Evolutionary conservation across 2,329 filamentous ascomycete species (phyloP), one percentile per base, ranked within the genome.

Genomic region (Teratosphaeria epicoccoides): DNA sequence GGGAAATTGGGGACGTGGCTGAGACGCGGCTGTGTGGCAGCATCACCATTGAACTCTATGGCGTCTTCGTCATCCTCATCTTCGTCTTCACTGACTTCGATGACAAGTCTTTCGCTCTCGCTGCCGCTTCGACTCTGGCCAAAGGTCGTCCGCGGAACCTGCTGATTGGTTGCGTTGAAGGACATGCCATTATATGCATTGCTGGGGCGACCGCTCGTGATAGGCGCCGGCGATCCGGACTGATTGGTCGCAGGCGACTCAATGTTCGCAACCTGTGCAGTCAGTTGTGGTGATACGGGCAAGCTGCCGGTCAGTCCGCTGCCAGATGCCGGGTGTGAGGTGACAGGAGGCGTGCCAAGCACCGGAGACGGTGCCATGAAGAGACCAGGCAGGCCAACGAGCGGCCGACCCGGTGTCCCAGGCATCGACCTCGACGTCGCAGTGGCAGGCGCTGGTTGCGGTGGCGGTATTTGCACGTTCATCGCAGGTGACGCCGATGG

Each of bases 21-120:
- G n/a, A 22, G 24, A 11, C 43, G 43, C 11, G 6, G 20, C 9
- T 46, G 11, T 46, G 33, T 40, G n/a, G 33, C 33, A 40, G 20
- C 22, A 46, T 24, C 12, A 12, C 24, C 22, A 17, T 46, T 22
- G 6, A 24, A 9, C n/a, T 46, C 43, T 22, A 46, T 46, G 44
- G 17, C 44, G 11, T 46, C 33, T 40, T 40, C n/a, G 14, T 40
- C 33, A 9, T 57, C 57, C 9, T 61, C 61, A 17, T 64, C 73
- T 52, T 84, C 82, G 57, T 84, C 81, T 24, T 95, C 90, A 63
- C 88, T 95, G 37, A 94, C 84, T 57, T 94, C 81, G 59, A 95
- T 95, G 37, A 95, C 79, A 49, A 95, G 78, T 2, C 78, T 78
- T 47, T 82, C 76, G 23, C 83, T 76, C 49, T 77, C 72, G 47